Conservation (phyloP, 768 basidiomycete genomes). For the Boletellus ananiceps region DNA sequence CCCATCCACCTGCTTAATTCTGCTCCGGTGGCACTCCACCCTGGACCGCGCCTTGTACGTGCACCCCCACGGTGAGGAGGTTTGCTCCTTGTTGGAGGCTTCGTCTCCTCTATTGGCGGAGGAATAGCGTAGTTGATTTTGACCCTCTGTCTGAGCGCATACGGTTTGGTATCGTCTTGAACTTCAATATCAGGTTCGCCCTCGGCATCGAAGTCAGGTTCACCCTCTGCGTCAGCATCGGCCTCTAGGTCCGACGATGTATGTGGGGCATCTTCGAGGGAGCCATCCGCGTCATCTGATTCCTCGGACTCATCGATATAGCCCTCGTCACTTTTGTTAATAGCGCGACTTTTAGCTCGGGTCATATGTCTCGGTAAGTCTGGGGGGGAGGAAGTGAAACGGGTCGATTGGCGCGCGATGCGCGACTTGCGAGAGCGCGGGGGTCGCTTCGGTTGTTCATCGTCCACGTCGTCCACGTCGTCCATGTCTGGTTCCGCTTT, state of each 20-base stretch:
- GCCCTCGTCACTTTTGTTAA: constrained; percentile 45
- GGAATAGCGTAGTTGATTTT: constrained; percentile 78
- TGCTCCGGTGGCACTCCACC: constrained; percentile 78
- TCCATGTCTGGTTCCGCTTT: constrained; percentile 18
- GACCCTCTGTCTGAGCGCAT: constrained; percentile 58
- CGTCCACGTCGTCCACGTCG: constrained; percentile 31
- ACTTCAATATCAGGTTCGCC: constrained; percentile 37
- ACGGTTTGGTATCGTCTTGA: constrained; percentile 40
- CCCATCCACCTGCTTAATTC: constrained; percentile 79
- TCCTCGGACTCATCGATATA: constrained; percentile 46
- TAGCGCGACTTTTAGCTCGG: constrained; percentile 23
- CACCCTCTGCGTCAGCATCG: constrained; percentile 36
- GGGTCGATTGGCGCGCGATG: constrained; percentile 22
- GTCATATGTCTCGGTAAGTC: constrained; percentile 11
- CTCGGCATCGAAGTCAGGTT: constrained; percentile 38
- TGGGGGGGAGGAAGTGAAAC: not conserved
- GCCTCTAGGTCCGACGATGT: constrained; percentile 35
- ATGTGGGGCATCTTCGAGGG: constrained; percentile 50
- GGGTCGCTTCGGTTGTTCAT: constrained; percentile 17
- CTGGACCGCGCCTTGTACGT: constrained; percentile 46
- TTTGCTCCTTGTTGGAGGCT: constrained; percentile 33
- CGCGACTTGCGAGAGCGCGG: constrained; percentile 20
- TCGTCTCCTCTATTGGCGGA: constrained; percentile 72
- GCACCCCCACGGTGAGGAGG: constrained; percentile 37
- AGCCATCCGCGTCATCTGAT: constrained; percentile 54